Conservation (phyloP, 2,329 filamentous ascomycete species). For the Neonectria neomacrospora region DNA sequence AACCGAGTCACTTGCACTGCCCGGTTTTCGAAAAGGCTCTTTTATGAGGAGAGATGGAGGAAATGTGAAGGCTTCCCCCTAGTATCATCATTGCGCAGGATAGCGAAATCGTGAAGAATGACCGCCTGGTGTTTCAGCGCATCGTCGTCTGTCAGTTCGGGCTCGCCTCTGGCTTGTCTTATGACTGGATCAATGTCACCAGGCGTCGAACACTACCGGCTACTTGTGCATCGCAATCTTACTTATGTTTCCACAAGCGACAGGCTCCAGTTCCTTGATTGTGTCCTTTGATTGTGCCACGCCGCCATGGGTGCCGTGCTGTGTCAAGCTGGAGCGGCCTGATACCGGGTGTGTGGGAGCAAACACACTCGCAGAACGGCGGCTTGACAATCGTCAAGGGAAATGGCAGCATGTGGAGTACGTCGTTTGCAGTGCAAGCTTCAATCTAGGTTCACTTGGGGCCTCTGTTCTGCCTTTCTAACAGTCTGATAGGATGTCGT, state of each 20-base stretch:
- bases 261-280: conserved; percentile 5
- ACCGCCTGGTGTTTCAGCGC: not conserved
- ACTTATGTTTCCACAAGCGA: conserved; percentile 18
- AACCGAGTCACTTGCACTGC: not conserved
- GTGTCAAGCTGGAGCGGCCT: not conserved
- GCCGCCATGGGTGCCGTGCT: conserved; percentile 1
- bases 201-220: conserved; percentile 14
- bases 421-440: not conserved
- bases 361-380: conserved; percentile 9
- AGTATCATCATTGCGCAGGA: not conserved
- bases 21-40: not conserved
- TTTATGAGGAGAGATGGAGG: not conserved
- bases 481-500: not conserved
- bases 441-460: too few relatives aligned
- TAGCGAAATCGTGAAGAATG: not conserved
- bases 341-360: conserved; percentile 1
- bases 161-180: not conserved
- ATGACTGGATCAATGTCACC: not conserved
- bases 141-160: not conserved
- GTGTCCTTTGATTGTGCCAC: conserved; percentile 18
- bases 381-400: conserved; percentile 5
- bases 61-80: too few relatives aligned
- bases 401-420: not conserved
- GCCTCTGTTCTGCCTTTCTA: not conserved
- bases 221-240: conserved; percentile 22